A percentile compares a stretch with the other conserved stretches of the same genome.
These are phyloP conservation scores for Leccinum huronense DNA, from an alignment of 1,284 basidiomycete species.

Conservation along the genomic window DNA sequence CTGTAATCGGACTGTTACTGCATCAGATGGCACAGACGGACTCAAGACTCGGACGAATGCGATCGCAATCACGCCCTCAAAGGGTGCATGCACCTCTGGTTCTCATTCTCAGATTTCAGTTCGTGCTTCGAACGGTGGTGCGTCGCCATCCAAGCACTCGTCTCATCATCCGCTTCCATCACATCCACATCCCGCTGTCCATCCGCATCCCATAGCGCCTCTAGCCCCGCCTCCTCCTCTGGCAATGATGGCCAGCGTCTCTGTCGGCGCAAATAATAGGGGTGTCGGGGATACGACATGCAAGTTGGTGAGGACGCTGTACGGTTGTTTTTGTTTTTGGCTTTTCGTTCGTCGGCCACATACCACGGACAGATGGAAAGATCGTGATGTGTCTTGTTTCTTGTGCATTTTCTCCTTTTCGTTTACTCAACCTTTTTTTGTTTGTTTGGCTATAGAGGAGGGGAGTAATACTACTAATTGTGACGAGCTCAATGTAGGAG, in stretches of 20 bases:
- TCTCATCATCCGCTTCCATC: slow-evolving; percentile 12
- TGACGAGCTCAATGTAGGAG: slow-evolving; percentile 10
- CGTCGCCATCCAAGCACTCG: slow-evolving; percentile 7
- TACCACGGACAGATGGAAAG: background rate
- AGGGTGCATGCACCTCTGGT: background rate
- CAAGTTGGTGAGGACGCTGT: slow-evolving; percentile 23
- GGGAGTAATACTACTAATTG: slow-evolving; percentile 24
- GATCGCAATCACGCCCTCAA: slow-evolving; percentile 8
- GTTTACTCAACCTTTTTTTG: background rate
- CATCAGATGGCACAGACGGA: slow-evolving; percentile 2
- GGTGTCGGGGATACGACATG: slow-evolving; percentile 29
- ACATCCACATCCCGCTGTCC: background rate
- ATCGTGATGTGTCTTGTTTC: background rate
- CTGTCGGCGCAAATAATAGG: slow-evolving; percentile 23
- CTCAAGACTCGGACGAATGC: slow-evolving; percentile 16
- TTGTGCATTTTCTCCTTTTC: background rate
- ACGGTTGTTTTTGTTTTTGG: background rate
- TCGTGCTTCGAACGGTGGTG: background rate
- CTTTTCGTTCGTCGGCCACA: background rate
- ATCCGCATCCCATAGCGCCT: slow-evolving; percentile 8
- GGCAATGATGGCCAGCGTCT: slow-evolving; percentile 14
- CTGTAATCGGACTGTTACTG: background rate
- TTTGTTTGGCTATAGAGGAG: slow-evolving; percentile 15
- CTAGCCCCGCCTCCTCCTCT: slow-evolving; percentile 6
- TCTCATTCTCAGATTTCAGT: background rate